Evolutionary conservation across 2,329 filamentous ascomycete genomes (phyloP), one percentile per base, ranked within the genome.

Genomic region (Talaromyces sp.): DNA sequence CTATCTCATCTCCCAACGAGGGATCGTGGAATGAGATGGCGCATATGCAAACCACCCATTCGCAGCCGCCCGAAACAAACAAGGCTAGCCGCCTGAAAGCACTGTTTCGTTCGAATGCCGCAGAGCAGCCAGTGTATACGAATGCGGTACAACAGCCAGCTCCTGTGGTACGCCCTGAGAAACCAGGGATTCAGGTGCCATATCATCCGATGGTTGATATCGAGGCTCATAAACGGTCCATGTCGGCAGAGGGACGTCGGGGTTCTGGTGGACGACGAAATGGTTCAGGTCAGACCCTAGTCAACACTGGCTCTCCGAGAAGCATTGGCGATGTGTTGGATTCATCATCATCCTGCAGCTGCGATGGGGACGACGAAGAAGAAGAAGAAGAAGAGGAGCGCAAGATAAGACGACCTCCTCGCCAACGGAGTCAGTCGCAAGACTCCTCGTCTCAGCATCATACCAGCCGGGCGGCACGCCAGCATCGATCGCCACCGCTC

Each of bases 1-100:
- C 73, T 16, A 78, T 78, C 64, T 75, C 72, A 28, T 73, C 73
- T 66, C 76, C 76, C 27, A 76, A 69, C 44, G 67, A 72, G 44
- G 76, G 76, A 28, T 77, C 76, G n/a, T 78, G 76, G 76, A 78
- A 72, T 54, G 71, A 74, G 51, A 59, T 65, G 8, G 63, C 71
- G 14, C 61, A 55, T 33, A 64, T 65, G 64, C 59, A 6, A 30
- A 63, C 53, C 65, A 66, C 60, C 40, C 56, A 50, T 57, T 18
- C 7, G 30, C 52, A 28, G 42, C 40, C 40, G 30, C 31, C n/a
- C 52, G 65, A 23, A 27, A 61, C 3, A 60, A 66, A n/a, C 61
- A 66, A 57, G 54, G 42, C 30, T 47, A 61, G 64, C 53, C 64
- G 64, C 27, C 53, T 65, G 14, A 61, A 59, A 40, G 31, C 47